Percentiles rank a stretch among this genome's conserved stretches.
Conservation (phyloP, 805 yeast species). For the Metschnikowia baotianmanensis region DNA sequence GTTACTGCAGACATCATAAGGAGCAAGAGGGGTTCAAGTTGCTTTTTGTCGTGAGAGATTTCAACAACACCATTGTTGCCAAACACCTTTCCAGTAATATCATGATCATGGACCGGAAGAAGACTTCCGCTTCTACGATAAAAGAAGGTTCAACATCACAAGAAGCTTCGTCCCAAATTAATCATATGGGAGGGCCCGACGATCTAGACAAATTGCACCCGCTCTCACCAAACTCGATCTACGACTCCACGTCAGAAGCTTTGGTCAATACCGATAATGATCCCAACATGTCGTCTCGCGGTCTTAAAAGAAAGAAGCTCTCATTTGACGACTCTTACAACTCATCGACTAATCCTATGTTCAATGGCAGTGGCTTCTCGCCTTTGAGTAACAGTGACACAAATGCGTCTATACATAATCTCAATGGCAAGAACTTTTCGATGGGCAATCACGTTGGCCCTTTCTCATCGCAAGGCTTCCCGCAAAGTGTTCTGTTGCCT, state of each 20-base stretch:
- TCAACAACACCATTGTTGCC: constrained; percentile 62
- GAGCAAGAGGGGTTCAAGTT: constrained; percentile 83
- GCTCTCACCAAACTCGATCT: constrained; percentile 61
- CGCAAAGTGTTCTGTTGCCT: constrained; percentile 13
- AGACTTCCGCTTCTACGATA: constrained; percentile 38
- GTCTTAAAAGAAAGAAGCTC: constrained; percentile 47
- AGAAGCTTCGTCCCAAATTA: neutral
- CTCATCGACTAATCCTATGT: constrained; percentile 36
- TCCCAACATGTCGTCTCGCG: constrained; percentile 24
- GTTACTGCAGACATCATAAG: constrained; percentile 94
- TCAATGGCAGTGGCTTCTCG: constrained; percentile 41
- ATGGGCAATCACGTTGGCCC: constrained; percentile 1
- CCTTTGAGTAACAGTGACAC: constrained; percentile 48
- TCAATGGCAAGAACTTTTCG: constrained; percentile 8
- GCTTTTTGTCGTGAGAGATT: constrained; percentile 63
- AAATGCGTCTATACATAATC: constrained; percentile 28
- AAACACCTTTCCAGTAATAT: constrained; percentile 69
- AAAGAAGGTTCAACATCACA: constrained; percentile 12
- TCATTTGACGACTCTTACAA: constrained; percentile 46
- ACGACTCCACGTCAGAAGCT: constrained; percentile 57
- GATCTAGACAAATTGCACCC: constrained; percentile 29
- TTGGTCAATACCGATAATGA: constrained; percentile 38
- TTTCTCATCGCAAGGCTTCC: constrained; percentile 2
- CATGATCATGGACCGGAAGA: constrained; percentile 94
- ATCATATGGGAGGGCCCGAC: constrained; percentile 3